Evolutionary conservation across 2,329 filamentous ascomycete species (phyloP).

Genomic region (Botrytis fabae): DNA sequence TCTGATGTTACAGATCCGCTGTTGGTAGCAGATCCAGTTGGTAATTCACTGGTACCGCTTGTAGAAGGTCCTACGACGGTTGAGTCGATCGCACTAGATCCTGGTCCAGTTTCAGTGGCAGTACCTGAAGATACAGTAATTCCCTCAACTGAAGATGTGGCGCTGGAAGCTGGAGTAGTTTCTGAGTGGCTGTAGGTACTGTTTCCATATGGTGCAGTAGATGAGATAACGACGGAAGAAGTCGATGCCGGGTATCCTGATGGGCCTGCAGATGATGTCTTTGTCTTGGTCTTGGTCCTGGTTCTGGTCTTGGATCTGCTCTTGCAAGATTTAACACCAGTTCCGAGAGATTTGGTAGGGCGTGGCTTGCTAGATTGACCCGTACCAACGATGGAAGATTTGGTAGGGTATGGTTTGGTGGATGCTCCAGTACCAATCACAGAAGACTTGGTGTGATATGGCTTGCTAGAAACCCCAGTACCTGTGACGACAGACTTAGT

Average conservation of each 20-base stretch:
- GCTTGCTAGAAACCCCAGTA: background rate
- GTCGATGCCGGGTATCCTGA: background rate
- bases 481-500: background rate
- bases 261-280: background rate
- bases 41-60: background rate
- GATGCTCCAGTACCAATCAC: background rate
- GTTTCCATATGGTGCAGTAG: slow-evolving; percentile 18
- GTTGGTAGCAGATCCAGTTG: background rate
- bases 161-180: background rate
- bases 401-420: background rate
- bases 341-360: slow-evolving; percentile 4
- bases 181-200: slow-evolving; percentile 6
- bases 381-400: background rate
- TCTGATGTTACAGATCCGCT: background rate
- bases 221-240: background rate
- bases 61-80: background rate
- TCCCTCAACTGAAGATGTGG: slow-evolving; percentile 9
- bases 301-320: slow-evolving; percentile 20
- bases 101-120: background rate
- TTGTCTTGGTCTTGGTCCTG: slow-evolving; percentile 24
- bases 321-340: background rate
- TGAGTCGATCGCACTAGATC: background rate
- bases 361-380: background rate
- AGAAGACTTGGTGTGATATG: background rate
- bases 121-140: background rate